These are phyloP conservation scores for Pseudoturritis turrita DNA, from an alignment of 345 rosid species.

Conservation along the genomic window DNA sequence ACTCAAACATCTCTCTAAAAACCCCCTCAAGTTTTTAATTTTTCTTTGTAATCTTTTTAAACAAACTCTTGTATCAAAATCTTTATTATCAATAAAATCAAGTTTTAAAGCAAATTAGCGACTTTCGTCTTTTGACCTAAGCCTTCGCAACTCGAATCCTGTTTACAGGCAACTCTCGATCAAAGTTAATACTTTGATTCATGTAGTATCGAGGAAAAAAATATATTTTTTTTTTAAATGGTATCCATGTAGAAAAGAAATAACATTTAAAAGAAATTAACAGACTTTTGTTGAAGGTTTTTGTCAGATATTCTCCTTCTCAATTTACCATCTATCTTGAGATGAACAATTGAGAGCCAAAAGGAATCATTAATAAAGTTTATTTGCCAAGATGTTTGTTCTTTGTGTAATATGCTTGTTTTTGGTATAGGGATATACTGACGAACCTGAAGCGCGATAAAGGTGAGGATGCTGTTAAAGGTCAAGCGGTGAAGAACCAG, in stretches of 20 bases:
- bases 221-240: too few relatives aligned
- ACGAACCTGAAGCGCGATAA: conserved; percentile 70
- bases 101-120: too few relatives aligned
- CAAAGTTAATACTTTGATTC: too few relatives aligned
- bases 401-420: not conserved
- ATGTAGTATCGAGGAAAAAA: too few relatives aligned
- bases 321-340: not conserved
- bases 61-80: too few relatives aligned
- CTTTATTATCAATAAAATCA: too few relatives aligned
- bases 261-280: not conserved
- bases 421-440: conserved; percentile 47
- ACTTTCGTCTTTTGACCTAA: too few relatives aligned
- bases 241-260: not conserved
- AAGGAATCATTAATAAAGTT: not conserved
- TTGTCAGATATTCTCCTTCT: not conserved
- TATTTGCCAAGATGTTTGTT: not conserved
- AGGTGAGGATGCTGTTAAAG: conserved; percentile 83
- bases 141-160: too few relatives aligned
- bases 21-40: too few relatives aligned
- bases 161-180: too few relatives aligned
- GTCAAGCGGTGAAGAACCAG: conserved; percentile 90
- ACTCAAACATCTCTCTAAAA: too few relatives aligned
- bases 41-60: too few relatives aligned
- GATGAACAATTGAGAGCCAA: not conserved
- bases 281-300: not conserved